Percentiles rank a stretch among this genome's conserved stretches.
phyloP scores from a whole-genome alignment of 2,329 filamentous ascomycete species.

The Onygenales sp. region DNA sequence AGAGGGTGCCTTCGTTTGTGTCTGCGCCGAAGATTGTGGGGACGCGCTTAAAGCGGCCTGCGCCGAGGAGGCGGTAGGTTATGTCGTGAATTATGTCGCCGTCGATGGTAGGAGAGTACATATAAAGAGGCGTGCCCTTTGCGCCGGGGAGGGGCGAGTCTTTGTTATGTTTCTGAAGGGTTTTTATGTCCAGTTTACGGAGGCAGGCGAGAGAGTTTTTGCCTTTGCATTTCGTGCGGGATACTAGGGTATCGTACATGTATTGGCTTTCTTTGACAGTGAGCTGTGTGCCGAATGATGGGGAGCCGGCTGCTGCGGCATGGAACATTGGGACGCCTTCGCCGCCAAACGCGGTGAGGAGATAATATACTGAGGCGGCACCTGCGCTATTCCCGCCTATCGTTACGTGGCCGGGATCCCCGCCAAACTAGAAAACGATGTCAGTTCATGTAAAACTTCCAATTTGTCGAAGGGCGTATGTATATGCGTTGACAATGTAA shows the following conservation, averaged over 20 bases:
- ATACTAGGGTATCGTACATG: conserved; percentile 42
- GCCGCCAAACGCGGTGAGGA: conserved; percentile 48
- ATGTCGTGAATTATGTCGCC: conserved; percentile 41
- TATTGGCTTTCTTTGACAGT: conserved; percentile 41
- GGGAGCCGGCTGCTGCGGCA: conserved; percentile 45
- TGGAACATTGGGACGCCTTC: conserved; percentile 41
- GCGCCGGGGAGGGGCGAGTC: conserved; percentile 38
- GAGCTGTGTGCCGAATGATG: conserved; percentile 42
- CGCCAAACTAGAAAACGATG: conserved; percentile 48
- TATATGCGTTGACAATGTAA: not conserved
- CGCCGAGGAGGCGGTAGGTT: conserved; percentile 39
- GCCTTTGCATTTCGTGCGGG: conserved; percentile 38
- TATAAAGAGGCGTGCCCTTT: conserved; percentile 35
- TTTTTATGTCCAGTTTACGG: conserved; percentile 33
- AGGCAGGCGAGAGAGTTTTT: conserved; percentile 39
- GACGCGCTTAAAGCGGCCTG: conserved; percentile 42
- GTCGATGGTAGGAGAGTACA: conserved; percentile 45
- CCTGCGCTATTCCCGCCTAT: conserved; percentile 62
- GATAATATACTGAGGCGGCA: conserved; percentile 52
- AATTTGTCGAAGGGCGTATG: not conserved
- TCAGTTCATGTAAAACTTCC: not conserved
- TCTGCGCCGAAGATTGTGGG: conserved; percentile 50
- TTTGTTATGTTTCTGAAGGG: conserved; percentile 38
- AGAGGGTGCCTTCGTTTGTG: conserved; percentile 57
- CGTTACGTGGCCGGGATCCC: conserved; percentile 57